Conservation (phyloP, 345 rosid species). For the Syzygium aromaticum region DNA sequence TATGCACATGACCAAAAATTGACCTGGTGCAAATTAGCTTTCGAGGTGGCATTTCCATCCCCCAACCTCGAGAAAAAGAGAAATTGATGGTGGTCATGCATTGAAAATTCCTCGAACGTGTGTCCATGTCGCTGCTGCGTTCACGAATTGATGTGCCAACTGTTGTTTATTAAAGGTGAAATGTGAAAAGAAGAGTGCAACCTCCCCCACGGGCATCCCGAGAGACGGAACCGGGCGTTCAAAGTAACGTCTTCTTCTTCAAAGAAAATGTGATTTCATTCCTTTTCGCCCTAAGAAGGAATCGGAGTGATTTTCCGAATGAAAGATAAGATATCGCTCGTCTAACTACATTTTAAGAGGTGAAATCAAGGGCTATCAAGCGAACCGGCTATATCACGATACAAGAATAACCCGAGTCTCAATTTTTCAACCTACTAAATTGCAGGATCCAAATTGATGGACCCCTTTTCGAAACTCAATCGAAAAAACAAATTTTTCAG, state of each 20-base stretch:
- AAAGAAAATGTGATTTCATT: neutral
- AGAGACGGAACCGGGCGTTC: neutral
- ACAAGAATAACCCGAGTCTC: neutral
- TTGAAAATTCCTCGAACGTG: neutral
- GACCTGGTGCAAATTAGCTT: neutral
- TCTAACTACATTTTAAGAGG: neutral
- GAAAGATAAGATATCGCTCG: neutral
- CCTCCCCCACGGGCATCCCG: conserved; percentile 19
- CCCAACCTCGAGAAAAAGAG: neutral
- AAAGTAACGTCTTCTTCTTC: neutral
- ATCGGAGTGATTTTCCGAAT: neutral
- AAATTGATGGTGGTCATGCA: neutral
- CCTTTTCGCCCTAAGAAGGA: neutral
- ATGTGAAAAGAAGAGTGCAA: neutral
- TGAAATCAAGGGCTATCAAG: neutral
- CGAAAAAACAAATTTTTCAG: neutral
- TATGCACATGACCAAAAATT: neutral
- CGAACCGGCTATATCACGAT: neutral
- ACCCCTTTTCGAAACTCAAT: neutral
- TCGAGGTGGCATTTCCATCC: neutral
- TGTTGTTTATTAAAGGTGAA: neutral
- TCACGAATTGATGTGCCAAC: neutral
- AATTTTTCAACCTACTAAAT: neutral
- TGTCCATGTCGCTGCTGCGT: neutral
- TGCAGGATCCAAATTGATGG: neutral